Percentiles rank a stretch among this genome's conserved stretches.
phyloP scores from a whole-genome alignment of 2,329 filamentous ascomycete genomes.

The Diaporthe sp. region DNA sequence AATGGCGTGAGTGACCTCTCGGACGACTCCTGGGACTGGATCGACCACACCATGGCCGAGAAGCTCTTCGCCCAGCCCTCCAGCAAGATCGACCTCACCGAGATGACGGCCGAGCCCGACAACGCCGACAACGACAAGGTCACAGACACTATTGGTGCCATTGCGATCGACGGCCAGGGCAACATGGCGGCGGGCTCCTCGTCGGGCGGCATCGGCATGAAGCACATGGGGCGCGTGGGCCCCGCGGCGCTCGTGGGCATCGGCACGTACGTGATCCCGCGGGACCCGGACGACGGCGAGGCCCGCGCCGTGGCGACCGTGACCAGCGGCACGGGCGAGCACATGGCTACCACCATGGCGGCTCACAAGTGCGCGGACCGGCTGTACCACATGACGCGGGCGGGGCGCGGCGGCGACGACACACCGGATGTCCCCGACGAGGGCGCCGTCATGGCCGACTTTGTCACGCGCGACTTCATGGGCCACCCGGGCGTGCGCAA shows the following conservation, averaged over 20 bases:
- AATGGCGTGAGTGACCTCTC: conserved; percentile 12
- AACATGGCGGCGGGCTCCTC: conserved; percentile 95
- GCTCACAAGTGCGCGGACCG: conserved; percentile 89
- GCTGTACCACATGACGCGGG: conserved; percentile 79
- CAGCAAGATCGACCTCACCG: conserved; percentile 32
- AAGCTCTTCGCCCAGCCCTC: background rate
- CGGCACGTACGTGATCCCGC: conserved; percentile 89
- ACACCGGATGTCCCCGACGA: conserved; percentile 78
- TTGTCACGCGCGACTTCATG: conserved; percentile 94
- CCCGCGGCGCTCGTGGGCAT: conserved; percentile 94
- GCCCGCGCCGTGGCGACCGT: conserved; percentile 83
- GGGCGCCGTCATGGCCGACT: conserved; percentile 78
- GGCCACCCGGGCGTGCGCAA: conserved; percentile 86
- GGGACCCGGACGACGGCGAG: conserved; percentile 77
- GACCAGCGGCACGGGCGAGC: conserved; percentile 95
- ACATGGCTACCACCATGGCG: conserved; percentile 96
- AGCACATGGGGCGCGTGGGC: conserved; percentile 90
- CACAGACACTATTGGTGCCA: conserved; percentile 95
- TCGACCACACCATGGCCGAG: background rate
- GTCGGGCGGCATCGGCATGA: conserved; percentile 98
- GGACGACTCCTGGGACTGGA: background rate
- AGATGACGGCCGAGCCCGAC: conserved; percentile 37
- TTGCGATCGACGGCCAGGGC: conserved; percentile 88
- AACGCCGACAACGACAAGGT: conserved; percentile 68
- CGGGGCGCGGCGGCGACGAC: conserved; percentile 71